Conservation (phyloP, 75 land plant genomes). For the Adiantum capillusveneris region DNA sequence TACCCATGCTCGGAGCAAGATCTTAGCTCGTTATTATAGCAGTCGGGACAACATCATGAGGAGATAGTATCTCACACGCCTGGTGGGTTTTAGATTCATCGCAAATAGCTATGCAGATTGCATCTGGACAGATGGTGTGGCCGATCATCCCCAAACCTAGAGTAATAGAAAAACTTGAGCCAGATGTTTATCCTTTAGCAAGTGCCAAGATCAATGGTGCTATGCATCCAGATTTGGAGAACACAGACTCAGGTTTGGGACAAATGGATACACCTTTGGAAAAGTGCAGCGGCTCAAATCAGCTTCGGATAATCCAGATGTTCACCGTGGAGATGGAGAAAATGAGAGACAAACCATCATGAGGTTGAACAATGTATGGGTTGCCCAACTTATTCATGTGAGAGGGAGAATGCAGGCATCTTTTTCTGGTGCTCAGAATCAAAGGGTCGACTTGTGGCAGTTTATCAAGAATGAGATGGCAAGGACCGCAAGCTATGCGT, state of each 20-base stretch:
- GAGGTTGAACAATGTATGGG: not conserved
- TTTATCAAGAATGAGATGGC: not conserved
- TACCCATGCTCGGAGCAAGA: too few relatives aligned
- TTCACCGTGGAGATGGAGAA: not conserved
- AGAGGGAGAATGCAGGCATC: not conserved
- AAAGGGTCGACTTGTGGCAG: conserved; percentile 1
- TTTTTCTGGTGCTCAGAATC: not conserved
- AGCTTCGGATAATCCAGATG: not conserved
- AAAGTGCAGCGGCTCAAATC: not conserved
- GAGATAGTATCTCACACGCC: too few relatives aligned
- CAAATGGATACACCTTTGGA: not conserved
- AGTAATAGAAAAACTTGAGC: too few relatives aligned
- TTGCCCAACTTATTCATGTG: not conserved
- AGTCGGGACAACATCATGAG: too few relatives aligned
- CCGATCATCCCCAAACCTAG: too few relatives aligned
- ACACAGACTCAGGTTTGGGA: not conserved
- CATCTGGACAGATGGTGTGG: too few relatives aligned
- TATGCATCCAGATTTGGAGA: too few relatives aligned
- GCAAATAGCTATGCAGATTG: too few relatives aligned
- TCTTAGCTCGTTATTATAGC: too few relatives aligned
- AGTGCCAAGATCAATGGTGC: too few relatives aligned
- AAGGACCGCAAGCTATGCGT: not conserved
- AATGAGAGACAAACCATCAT: not conserved
- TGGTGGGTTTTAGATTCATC: too few relatives aligned
- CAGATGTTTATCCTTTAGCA: too few relatives aligned